Conservation (phyloP, 805 yeast genomes). For the Spathaspora passalidarum region DNA sequence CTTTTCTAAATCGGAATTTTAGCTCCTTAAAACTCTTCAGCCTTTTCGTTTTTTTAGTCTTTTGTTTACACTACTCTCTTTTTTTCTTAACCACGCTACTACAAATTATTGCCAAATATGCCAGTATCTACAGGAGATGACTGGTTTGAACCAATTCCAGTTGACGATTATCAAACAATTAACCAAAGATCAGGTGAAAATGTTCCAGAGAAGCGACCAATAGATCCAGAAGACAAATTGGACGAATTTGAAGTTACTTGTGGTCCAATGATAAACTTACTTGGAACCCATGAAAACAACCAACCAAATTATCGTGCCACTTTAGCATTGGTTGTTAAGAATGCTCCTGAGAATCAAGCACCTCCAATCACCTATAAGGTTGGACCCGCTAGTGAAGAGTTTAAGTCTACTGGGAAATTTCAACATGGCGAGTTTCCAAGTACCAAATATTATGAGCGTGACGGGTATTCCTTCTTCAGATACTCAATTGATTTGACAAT, state of each 20-base stretch:
- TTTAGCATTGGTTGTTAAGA: slow-evolving; percentile 60
- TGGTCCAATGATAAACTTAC: slow-evolving; percentile 76
- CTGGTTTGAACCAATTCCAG: slow-evolving; percentile 22
- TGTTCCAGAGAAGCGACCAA: slow-evolving; percentile 31
- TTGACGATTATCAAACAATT: slow-evolving; percentile 26
- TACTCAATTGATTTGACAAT: slow-evolving; percentile 54
- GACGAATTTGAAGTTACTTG: slow-evolving; percentile 48
- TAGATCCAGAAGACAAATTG: slow-evolving; percentile 12
- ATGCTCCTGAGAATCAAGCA: slow-evolving; percentile 14
- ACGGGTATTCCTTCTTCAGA: slow-evolving; percentile 61
- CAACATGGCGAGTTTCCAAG: slow-evolving; percentile 47
- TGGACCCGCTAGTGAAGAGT: slow-evolving; percentile 29
- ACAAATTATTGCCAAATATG: background rate
- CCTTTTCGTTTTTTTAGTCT: too few species aligned
- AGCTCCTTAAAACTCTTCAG: too few species aligned
- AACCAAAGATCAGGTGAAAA: slow-evolving; percentile 18
- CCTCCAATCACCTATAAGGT: slow-evolving; percentile 32
- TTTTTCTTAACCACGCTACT: background rate
- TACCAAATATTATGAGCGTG: slow-evolving; percentile 39
- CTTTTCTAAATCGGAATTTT: too few species aligned
- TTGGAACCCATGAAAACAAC: slow-evolving; percentile 56
- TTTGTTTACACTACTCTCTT: background rate
- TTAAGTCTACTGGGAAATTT: background rate
- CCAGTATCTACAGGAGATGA: background rate
- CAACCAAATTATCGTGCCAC: slow-evolving; percentile 61